Percentiles rank a stretch among this genome's conserved stretches.
Conservation (phyloP, 1,139 yeast species). For the Meyerozyma carpophila region DNA sequence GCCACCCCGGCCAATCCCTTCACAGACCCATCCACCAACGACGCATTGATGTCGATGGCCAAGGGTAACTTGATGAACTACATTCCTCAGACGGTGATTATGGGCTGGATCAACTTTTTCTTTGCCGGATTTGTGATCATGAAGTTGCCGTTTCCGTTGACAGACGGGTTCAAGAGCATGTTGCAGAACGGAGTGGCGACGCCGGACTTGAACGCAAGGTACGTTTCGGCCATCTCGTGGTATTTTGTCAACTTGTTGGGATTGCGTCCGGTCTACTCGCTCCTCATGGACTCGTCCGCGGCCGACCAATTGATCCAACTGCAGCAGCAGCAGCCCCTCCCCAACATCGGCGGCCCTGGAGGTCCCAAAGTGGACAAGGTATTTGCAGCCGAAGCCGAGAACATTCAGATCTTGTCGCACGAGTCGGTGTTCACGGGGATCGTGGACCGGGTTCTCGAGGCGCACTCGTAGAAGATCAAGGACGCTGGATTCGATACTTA, state of each 20-base stretch:
- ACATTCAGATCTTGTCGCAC: constrained; percentile 61
- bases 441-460: constrained; percentile 52
- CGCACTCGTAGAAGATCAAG: too few relatives aligned
- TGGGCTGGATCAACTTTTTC: constrained; percentile 95
- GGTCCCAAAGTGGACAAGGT: constrained; percentile 56
- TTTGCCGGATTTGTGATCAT: constrained; percentile 86
- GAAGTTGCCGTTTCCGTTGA: constrained; percentile 60
- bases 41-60: constrained; percentile 73
- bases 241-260: constrained; percentile 88
- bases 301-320: constrained; percentile 50
- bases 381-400: constrained; percentile 71
- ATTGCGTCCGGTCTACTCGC: constrained; percentile 70
- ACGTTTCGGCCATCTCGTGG: constrained; percentile 98
- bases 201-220: constrained; percentile 78
- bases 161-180: constrained; percentile 87
- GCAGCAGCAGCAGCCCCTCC: constrained; percentile 36
- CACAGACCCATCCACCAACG: constrained; percentile 66
- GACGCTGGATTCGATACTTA: too few relatives aligned
- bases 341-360: constrained; percentile 48
- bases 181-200: constrained; percentile 85
- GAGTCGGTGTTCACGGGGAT: constrained; percentile 51
- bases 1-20: constrained; percentile 54
- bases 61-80: constrained; percentile 78
- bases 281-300: constrained; percentile 50
- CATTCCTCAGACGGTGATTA: constrained; percentile 86